Conservation (phyloP, 306 rosid species). For the Vigna trinervia region DNA sequence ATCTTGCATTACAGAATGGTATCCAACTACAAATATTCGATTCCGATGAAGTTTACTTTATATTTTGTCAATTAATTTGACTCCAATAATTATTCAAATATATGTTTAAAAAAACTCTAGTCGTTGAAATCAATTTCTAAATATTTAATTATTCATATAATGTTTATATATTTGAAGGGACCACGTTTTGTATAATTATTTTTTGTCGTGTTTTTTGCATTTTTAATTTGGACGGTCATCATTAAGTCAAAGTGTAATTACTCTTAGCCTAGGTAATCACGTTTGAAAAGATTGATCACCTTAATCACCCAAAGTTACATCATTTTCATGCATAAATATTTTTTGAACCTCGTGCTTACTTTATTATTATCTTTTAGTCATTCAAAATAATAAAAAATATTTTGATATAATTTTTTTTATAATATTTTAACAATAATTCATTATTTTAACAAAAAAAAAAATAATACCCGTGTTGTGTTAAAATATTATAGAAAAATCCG, state of each 20-base stretch:
- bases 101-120: neutral
- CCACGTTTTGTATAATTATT: too few species aligned
- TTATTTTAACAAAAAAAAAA: too few species aligned
- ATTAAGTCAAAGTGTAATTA: conserved; percentile 38
- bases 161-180: neutral
- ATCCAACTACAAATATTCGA: neutral
- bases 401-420: too few species aligned
- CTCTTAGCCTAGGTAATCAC: neutral
- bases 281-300: conserved; percentile 1
- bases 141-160: neutral
- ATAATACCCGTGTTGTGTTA: too few species aligned
- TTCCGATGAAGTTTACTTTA: neutral
- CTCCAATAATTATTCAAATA: neutral
- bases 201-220: neutral
- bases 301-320: conserved; percentile 7
- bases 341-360: neutral
- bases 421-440: too few species aligned
- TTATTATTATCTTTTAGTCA: neutral
- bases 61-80: neutral
- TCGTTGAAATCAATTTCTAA: neutral
- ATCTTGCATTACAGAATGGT: too few species aligned
- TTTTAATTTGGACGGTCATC: conserved; percentile 34
- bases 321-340: neutral
- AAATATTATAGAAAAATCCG: too few species aligned
- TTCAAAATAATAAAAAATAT: too few species aligned